Conservation (phyloP, 1,139 yeast genomes). For the Geotrichum candidum region DNA sequence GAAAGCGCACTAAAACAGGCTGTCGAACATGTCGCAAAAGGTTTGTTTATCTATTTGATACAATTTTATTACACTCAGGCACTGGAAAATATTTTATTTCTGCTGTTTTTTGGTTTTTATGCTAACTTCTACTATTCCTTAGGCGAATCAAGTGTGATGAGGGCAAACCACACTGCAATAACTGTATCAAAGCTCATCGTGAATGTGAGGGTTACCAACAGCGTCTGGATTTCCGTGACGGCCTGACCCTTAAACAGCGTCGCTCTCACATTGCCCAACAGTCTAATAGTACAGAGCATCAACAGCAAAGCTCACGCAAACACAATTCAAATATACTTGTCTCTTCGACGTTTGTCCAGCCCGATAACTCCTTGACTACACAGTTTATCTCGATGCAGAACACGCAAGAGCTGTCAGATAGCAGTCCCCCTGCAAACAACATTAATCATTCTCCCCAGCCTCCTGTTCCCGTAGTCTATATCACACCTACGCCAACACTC, state of each 20-base stretch:
- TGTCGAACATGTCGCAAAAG: constrained; percentile 29
- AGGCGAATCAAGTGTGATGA: constrained; percentile 29
- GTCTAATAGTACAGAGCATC: neutral
- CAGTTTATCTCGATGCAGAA: neutral
- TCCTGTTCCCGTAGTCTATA: neutral
- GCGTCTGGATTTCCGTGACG: constrained; percentile 11
- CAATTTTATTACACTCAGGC: no score
- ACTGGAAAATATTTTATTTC: neutral
- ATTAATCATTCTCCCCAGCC: neutral
- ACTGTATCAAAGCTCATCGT: constrained; percentile 25
- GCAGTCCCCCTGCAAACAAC: neutral
- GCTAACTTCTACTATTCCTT: neutral
- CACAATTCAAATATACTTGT: neutral
- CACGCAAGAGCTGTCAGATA: neutral
- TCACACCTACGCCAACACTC: neutral
- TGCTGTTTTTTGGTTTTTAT: neutral
- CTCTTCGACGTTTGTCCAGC: neutral
- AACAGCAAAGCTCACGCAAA: neutral
- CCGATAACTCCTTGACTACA: neutral
- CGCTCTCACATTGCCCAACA: neutral
- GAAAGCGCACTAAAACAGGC: constrained; percentile 27
- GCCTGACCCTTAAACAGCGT: constrained; percentile 5
- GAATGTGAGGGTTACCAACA: constrained; percentile 20
- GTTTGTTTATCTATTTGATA: neutral
- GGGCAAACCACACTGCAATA: constrained; percentile 26